Evolutionary conservation across 2,329 filamentous ascomycete species (phyloP).

Genomic region (Penicillium sp.): DNA sequence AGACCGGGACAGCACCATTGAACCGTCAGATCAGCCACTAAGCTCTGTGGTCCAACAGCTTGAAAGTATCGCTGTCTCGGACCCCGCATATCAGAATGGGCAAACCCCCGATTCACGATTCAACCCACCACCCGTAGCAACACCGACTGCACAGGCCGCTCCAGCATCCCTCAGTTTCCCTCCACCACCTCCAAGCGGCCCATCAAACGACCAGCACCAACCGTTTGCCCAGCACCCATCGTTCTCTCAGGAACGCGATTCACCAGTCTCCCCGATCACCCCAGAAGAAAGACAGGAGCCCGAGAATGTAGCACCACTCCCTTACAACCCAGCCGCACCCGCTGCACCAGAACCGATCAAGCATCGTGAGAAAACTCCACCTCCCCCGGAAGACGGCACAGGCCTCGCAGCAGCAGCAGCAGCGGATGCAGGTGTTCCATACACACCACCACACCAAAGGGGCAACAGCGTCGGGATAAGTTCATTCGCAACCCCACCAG

Average conservation of each 20-base stretch:
- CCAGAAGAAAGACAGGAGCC: slow-evolving; percentile 28
- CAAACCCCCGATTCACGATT: slow-evolving; percentile 42
- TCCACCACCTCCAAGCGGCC: slow-evolving; percentile 26
- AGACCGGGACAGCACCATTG: slow-evolving; percentile 44
- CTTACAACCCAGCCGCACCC: slow-evolving; percentile 67
- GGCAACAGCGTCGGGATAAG: slow-evolving; percentile 13
- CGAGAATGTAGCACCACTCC: slow-evolving; percentile 51
- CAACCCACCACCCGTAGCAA: slow-evolving; percentile 19
- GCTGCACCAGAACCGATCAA: slow-evolving; percentile 64
- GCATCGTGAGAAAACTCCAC: slow-evolving; percentile 66
- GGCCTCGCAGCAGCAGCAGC: slow-evolving; percentile 45
- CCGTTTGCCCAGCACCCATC: slow-evolving; percentile 1
- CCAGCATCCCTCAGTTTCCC: slow-evolving; percentile 25
- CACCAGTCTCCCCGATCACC: slow-evolving; percentile 7
- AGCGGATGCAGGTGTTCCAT: slow-evolving; percentile 38
- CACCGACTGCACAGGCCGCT: slow-evolving; percentile 19
- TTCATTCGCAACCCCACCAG: slow-evolving; percentile 25
- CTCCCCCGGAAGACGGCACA: slow-evolving; percentile 59
- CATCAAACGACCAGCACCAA: slow-evolving; percentile 15
- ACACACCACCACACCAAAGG: slow-evolving; percentile 30
- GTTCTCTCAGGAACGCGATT: background rate
- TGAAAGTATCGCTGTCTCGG: slow-evolving; percentile 60
- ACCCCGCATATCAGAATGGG: slow-evolving; percentile 49
- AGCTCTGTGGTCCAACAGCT: slow-evolving; percentile 64
- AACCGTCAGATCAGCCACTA: slow-evolving; percentile 42